A percentile compares a stretch with the other conserved stretches of the same genome.
These are phyloP conservation scores for Acanthamoeba royreba DNA, from an alignment of 208 protist genomes.

Conservation along the genomic window DNA sequence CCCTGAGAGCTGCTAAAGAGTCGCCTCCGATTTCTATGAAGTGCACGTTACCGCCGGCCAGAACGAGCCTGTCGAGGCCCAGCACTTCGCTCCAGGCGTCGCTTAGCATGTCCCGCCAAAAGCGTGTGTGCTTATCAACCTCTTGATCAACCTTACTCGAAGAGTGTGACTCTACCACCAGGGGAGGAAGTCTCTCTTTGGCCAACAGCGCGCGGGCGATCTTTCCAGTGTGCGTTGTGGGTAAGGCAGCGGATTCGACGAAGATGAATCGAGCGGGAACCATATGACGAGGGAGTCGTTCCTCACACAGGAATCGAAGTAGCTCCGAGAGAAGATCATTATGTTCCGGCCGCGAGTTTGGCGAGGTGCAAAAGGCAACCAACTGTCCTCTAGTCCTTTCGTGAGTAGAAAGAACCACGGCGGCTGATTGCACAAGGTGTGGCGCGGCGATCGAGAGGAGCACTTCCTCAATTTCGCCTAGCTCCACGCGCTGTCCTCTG, in stretches of 20 bases:
- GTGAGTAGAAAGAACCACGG: background rate
- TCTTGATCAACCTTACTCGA: too few relatives aligned
- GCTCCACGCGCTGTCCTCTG: conserved; percentile 9
- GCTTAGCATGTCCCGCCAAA: background rate
- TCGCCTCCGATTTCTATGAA: conserved; percentile 3
- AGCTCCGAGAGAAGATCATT: background rate
- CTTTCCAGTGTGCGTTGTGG: background rate
- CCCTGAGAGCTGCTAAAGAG: background rate
- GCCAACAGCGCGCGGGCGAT: background rate
- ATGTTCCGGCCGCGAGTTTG: background rate
- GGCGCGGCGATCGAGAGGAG: background rate
- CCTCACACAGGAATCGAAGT: background rate
- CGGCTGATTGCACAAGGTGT: background rate
- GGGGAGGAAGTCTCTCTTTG: background rate
- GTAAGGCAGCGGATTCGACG: background rate
- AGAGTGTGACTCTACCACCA: too few relatives aligned
- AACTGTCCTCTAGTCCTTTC: background rate
- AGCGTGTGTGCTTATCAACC: too few relatives aligned
- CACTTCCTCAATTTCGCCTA: conserved; percentile 40
- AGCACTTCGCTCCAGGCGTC: too few relatives aligned
- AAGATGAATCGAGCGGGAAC: background rate
- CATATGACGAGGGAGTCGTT: conserved; percentile 24
- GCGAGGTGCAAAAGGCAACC: background rate
- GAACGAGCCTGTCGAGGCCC: background rate
- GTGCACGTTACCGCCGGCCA: background rate